These are phyloP conservation scores for Porphyrellus sp. DNA, from an alignment of 1,284 basidiomycete species.

Conservation along the genomic window DNA sequence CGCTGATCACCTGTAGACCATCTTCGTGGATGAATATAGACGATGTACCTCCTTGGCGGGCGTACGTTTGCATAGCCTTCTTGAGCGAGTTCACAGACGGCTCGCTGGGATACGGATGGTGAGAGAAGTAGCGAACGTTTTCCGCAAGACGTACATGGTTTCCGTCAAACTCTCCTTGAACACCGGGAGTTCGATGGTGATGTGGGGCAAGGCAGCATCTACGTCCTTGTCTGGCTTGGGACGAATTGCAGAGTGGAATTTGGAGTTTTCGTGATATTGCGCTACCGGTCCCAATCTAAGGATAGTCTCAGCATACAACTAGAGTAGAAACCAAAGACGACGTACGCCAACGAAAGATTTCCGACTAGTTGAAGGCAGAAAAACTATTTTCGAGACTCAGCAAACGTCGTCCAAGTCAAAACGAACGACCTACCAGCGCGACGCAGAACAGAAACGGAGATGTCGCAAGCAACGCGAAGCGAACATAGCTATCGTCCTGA, in stretches of 20 bases:
- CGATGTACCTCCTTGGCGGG: constrained; percentile 76
- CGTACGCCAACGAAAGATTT: constrained; percentile 47
- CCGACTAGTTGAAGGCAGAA: constrained; percentile 61
- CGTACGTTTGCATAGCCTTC: constrained; percentile 84
- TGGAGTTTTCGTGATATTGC: constrained; percentile 72
- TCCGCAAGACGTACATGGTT: constrained; percentile 57
- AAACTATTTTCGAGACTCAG: constrained; percentile 42
- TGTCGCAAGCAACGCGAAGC: constrained; percentile 65
- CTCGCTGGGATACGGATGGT: constrained; percentile 43
- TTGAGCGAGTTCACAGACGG: constrained; percentile 80
- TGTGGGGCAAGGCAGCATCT: constrained; percentile 64
- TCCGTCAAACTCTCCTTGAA: constrained; percentile 73
- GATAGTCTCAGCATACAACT: background rate
- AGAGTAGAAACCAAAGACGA: background rate
- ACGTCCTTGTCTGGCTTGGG: constrained; percentile 56
- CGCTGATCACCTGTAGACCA: constrained; percentile 62
- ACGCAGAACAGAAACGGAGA: constrained; percentile 72
- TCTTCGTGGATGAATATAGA: constrained; percentile 77
- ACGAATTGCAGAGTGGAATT: constrained; percentile 63
- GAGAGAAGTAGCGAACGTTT: background rate
- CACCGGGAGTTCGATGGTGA: constrained; percentile 77
- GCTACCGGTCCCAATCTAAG: constrained; percentile 67
- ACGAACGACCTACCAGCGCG: constrained; percentile 51
- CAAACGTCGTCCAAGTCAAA: background rate
- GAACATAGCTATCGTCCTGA: constrained; percentile 61